Evolutionary conservation across 75 land plant species (phyloP).

Genomic region (Ceratopteris richardii): DNA sequence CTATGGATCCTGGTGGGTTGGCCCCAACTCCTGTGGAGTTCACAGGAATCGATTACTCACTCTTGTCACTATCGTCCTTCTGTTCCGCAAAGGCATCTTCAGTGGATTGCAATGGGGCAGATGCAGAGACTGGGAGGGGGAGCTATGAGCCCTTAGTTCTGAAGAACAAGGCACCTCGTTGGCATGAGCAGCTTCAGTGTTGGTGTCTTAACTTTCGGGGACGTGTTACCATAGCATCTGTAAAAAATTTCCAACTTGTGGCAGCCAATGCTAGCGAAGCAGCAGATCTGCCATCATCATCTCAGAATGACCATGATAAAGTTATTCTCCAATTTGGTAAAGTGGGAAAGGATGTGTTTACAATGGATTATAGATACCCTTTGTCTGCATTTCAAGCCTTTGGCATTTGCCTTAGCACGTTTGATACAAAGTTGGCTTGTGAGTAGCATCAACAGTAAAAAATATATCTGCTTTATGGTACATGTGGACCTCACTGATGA

Average conservation of each 20-base stretch:
- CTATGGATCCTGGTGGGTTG: too few species aligned
- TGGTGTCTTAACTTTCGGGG: constrained; percentile 98
- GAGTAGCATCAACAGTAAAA: too few species aligned
- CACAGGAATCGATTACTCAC: too few species aligned
- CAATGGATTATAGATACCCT: constrained; percentile 61
- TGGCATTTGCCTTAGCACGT: constrained; percentile 44
- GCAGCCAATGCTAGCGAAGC: constrained; percentile 70
- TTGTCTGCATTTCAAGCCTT: constrained; percentile 60
- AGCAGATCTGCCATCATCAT: constrained; percentile 21
- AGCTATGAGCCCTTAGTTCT: constrained; percentile 32
- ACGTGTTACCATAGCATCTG: constrained; percentile 82
- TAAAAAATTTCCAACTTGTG: constrained; percentile 86
- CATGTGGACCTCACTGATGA: too few species aligned
- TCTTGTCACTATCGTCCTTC: too few species aligned
- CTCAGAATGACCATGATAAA: constrained; percentile 30
- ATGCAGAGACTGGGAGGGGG: too few species aligned
- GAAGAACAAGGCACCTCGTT: constrained; percentile 84
- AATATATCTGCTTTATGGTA: too few species aligned
- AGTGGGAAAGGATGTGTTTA: constrained; percentile 54
- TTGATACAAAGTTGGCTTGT: constrained; percentile 51
- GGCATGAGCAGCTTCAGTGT: constrained; percentile 94
- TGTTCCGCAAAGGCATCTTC: too few species aligned
- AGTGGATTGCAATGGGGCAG: too few species aligned
- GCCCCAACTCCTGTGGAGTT: too few species aligned
- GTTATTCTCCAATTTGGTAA: constrained; percentile 49